Evolutionary conservation across 2,329 filamentous ascomycete species (phyloP), one percentile per base, ranked within the genome.

Genomic region (Aspergillus fumigatus): DNA sequence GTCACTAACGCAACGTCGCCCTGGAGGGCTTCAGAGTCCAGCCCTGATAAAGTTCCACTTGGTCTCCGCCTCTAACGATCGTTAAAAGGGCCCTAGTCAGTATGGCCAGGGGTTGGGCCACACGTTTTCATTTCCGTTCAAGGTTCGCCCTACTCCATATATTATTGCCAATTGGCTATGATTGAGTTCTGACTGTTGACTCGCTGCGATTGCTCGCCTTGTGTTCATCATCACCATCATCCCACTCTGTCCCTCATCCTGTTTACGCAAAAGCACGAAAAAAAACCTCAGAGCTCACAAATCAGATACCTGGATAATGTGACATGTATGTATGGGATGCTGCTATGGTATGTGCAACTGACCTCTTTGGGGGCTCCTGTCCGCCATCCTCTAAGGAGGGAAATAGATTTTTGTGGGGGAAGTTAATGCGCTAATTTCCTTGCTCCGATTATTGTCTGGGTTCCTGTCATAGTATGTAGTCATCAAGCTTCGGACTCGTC

Each of bases 31-130:
- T 32, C 41, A 48, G 53, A 53, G 58, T 56, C 63, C 61, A 62
- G 63, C 58, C 57, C 65, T 65, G 64, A 62, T 62, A 35, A 49
- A 48, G 58, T 43, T 54, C 64, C 62, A 64, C 63, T 52, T 60
- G 45, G 62, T 51, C 56, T 56, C 60, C 57, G 60, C 62, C 56
- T 60, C 60, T 61, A 66, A 57, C 56, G 55, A 63, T 65, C 62
- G 59, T 64, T 61, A 61, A 59, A 63, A 58, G 59, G 59, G 56
- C 50, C 52, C 62, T 59, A 61, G 50, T 53, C 55, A 52, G 55
- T 52, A 59, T 59, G 56, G 53, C 58, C 61, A 63, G 61, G 61
- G 61, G 61, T 58, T 62, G 56, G 62, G 59, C 60, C 59, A 50
- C 56, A 57, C 58, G 21, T 25, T 41, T 51, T 8, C 19, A n/a